Conservation (phyloP, 2,329 filamentous ascomycete species). For the Domatiomyces catenatus region DNA sequence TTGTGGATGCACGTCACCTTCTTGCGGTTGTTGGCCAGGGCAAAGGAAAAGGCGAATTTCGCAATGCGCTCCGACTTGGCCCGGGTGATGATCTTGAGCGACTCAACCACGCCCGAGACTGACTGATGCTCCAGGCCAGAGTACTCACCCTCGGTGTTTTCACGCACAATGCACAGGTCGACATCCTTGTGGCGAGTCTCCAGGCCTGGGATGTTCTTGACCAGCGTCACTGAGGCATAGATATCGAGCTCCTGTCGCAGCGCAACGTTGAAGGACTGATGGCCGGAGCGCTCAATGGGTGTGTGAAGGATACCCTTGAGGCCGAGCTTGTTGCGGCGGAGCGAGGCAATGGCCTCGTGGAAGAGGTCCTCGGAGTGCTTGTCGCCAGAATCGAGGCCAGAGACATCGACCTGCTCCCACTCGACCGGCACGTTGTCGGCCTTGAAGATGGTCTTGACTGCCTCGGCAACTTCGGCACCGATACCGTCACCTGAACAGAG, state of each 20-base stretch:
- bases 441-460: slow-evolving; percentile 98
- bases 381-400: slow-evolving; percentile 69
- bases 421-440: slow-evolving; percentile 96
- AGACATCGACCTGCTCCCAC: slow-evolving; percentile 97
- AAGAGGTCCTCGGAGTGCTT: slow-evolving; percentile 90
- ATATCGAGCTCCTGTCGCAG: slow-evolving; percentile 98
- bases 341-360: slow-evolving; percentile 83
- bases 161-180: slow-evolving; percentile 97
- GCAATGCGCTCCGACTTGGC: slow-evolving; percentile 98
- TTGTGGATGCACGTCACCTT: slow-evolving; percentile 99
- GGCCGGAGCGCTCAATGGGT: slow-evolving; percentile 86
- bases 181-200: slow-evolving; percentile 93
- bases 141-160: slow-evolving; percentile 99
- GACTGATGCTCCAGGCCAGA: slow-evolving; percentile 98
- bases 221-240: slow-evolving; percentile 91
- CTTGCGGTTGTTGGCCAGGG: slow-evolving; percentile 94
- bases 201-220: slow-evolving; percentile 99
- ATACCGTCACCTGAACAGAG: slow-evolving; percentile 62
- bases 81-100: slow-evolving; percentile 98
- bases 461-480: slow-evolving; percentile 92
- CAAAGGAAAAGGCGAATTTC: slow-evolving; percentile 97
- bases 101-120: slow-evolving; percentile 90
- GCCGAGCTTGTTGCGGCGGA: slow-evolving; percentile 96
- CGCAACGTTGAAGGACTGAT: slow-evolving; percentile 99
- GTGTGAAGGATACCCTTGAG: slow-evolving; percentile 99